A percentile compares a stretch with the other conserved stretches of the same genome.
These are phyloP conservation scores for Perkinsus olseni DNA, from an alignment of 169 alveolate species.

Conservation along the genomic window DNA sequence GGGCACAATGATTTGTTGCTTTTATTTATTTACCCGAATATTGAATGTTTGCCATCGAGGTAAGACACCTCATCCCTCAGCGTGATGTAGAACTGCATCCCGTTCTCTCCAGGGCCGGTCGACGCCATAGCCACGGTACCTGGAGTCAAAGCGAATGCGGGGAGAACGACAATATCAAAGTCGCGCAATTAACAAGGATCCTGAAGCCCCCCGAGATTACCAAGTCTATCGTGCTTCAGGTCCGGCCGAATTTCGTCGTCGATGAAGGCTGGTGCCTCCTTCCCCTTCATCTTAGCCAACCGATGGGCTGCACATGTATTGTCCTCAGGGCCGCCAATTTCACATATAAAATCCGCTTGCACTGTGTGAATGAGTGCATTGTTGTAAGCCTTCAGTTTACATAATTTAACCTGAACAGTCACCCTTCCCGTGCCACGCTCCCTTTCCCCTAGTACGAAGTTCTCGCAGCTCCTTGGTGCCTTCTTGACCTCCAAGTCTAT, in stretches of 20 bases:
- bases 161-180: not conserved
- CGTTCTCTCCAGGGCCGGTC: slow-evolving; percentile 24
- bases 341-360: slow-evolving; percentile 71
- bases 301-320: slow-evolving; percentile 19
- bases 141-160: not conserved
- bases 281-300: not conserved
- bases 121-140: slow-evolving; percentile 41
- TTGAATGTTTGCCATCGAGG: slow-evolving; percentile 63
- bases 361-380: slow-evolving; percentile 68
- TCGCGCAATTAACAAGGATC: slow-evolving; percentile 43
- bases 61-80: slow-evolving; percentile 47
- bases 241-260: slow-evolving; percentile 56
- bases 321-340: slow-evolving; percentile 51
- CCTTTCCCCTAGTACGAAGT: not conserved
- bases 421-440: not conserved
- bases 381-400: slow-evolving; percentile 81
- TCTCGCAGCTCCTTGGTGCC: slow-evolving; percentile 39
- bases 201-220: no score
- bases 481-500: slow-evolving; percentile 63
- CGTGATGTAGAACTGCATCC: slow-evolving; percentile 71
- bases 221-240: slow-evolving; percentile 55
- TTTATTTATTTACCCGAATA: slow-evolving; percentile 77
- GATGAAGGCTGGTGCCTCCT: slow-evolving; percentile 10
- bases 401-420: slow-evolving; percentile 58
- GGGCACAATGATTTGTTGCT: slow-evolving; percentile 37